Conservation (phyloP, 306 rosid species). For the Canavalia gladiata region DNA sequence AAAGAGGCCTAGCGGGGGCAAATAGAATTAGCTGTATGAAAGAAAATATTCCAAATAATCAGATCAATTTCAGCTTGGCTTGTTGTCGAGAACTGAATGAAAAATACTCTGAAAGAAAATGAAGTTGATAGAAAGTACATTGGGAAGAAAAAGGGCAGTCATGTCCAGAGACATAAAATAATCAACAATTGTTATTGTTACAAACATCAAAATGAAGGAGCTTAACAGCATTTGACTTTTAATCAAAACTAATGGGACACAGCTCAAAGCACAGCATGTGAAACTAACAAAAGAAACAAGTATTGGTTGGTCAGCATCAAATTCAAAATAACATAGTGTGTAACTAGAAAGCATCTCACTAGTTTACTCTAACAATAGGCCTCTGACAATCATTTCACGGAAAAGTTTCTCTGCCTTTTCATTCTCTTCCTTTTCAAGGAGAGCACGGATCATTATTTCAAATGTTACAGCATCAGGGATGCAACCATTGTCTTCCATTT, state of each 20-base stretch:
- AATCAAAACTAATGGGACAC: neutral
- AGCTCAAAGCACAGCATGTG: neutral
- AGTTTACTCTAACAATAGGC: neutral
- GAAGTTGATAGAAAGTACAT: neutral
- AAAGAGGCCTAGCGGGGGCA: too few species aligned
- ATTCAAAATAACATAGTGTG: too few species aligned
- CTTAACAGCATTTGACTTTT: neutral
- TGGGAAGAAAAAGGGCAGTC: neutral
- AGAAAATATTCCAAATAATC: neutral
- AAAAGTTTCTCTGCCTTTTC: neutral
- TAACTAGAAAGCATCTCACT: too few species aligned
- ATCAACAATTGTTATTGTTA: neutral
- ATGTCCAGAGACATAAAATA: neutral
- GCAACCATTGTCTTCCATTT: slow-evolving; percentile 25
- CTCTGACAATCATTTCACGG: slow-evolving; percentile 15
- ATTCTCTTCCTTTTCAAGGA: neutral
- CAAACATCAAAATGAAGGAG: neutral
- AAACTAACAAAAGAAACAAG: too few species aligned
- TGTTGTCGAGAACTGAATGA: too few species aligned
- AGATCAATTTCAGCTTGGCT: neutral
- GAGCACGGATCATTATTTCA: neutral
- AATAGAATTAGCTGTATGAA: neutral
- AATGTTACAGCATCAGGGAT: neutral
- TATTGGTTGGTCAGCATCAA: too few species aligned
- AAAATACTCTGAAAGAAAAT: neutral